A percentile compares a stretch with the other conserved stretches of the same genome.
Conservation (phyloP, 495 filamentous ascomycete species). For the Terfezia claveryi region DNA sequence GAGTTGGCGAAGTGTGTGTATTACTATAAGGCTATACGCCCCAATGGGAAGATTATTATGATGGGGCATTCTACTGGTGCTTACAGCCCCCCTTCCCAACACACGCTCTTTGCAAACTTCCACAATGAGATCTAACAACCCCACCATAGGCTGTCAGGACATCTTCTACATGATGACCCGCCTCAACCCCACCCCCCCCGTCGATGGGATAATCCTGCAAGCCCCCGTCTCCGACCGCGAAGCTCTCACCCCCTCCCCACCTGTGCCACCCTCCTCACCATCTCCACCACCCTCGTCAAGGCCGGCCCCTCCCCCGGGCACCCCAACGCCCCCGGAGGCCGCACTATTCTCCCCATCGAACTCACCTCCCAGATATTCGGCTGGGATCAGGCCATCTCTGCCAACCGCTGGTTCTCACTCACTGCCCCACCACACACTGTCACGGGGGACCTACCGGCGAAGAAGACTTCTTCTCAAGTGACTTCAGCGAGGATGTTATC, state of each 20-base stretch:
- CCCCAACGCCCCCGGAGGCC: neutral
- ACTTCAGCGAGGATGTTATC: conserved; percentile 35
- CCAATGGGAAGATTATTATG: conserved; percentile 43
- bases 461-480: conserved; percentile 79
- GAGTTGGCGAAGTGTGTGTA: conserved; percentile 52
- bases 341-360: neutral
- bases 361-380: neutral
- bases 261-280: neutral
- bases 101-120: no score
- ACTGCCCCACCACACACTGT: conserved; percentile 4
- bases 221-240: conserved; percentile 58
- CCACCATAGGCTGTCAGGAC: conserved; percentile 53
- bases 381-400: neutral
- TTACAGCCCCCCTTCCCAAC: neutral
- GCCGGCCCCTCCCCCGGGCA: neutral
- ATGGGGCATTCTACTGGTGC: conserved; percentile 57
- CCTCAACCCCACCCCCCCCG: conserved; percentile 10
- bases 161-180: conserved; percentile 48
- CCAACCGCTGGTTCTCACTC: conserved; percentile 4
- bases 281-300: neutral
- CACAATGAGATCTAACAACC: neutral
- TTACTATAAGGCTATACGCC: conserved; percentile 35
- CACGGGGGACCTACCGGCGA: conserved; percentile 28
- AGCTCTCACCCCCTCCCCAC: conserved; percentile 21
- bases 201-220: conserved; percentile 70